Evolutionary conservation across 768 basidiomycete species (phyloP).

Genomic region (Obba rivulosa): DNA sequence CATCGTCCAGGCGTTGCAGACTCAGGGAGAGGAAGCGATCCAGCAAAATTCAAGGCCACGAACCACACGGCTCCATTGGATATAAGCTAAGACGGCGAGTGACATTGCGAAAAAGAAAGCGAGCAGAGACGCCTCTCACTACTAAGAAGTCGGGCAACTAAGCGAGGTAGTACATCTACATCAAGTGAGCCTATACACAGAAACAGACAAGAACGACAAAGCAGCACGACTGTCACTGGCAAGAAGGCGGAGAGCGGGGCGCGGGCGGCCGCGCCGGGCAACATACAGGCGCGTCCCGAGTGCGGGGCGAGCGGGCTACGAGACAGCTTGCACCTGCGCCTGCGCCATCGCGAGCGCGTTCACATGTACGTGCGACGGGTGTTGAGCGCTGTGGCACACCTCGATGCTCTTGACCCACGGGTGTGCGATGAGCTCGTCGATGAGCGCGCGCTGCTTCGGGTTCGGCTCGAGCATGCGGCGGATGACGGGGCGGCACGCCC

Average conservation of each 20-base stretch:
- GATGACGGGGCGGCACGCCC: conserved; percentile 76
- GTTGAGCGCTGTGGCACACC: conserved; percentile 64
- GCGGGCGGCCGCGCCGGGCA: no score
- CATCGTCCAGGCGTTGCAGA: not conserved
- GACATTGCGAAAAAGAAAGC: conserved; percentile 7
- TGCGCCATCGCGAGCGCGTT: conserved; percentile 50
- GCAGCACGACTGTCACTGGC: not conserved
- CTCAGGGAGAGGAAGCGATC: conserved; percentile 1
- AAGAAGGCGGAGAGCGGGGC: conserved; percentile 1
- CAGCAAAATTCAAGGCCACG: not conserved
- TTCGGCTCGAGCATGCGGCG: conserved; percentile 96
- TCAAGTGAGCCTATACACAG: not conserved
- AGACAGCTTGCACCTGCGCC: conserved; percentile 40
- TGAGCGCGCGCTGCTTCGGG: conserved; percentile 65
- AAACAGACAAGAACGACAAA: not conserved
- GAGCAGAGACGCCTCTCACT: conserved; percentile 2
- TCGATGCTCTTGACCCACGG: conserved; percentile 79
- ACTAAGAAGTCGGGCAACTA: conserved; percentile 6
- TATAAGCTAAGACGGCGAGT: conserved; percentile 2
- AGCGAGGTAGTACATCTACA: conserved; percentile 11
- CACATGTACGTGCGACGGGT: conserved; percentile 65
- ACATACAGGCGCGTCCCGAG: no score
- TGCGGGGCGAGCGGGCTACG: not conserved
- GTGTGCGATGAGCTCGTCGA: conserved; percentile 78
- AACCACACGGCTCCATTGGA: not conserved